Base-by-base conservation (phyloP, 1,284 basidiomycete genomes). In the Puccinia hordei region DNA sequence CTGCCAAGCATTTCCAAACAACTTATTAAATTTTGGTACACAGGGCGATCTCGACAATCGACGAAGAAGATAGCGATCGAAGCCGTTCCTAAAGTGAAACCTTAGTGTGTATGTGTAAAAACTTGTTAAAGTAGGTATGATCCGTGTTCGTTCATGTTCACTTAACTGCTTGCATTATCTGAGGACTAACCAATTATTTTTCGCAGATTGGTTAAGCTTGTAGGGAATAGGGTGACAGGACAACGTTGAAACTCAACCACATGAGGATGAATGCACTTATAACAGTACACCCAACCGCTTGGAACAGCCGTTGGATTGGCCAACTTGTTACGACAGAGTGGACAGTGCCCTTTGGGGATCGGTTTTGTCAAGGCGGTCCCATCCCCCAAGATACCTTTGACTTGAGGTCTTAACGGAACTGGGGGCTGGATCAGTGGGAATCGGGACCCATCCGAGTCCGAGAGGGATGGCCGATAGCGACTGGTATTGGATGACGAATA, bases 201-300 rank as follows among this genome's bases (percentile, higher is more conserved):
- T 35, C 77, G 27, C 19, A 79, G 49, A 49, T 72, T 57, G 27
- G 38, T 46, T 35, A 79, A 53, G 38, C 13, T 71, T 57, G 68
- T 63, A 51, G 77, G 77, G 59, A 69, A 79, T 13, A 41, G 44
- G 17, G 95, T 97, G 82, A 98, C 91, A 80, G 95, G 95, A 87
- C 95, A 98, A 84, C 87, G 88, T 44, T 90, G 90, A 81, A 91
- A 87, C 84, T 90, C 90, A 85, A 93, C 90, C 68, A 98, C 91
- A 83, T 94, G 90, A 81, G 91, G 91, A 87, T 92, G 91, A 74
- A 92, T 91, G 86, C 96, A 98, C 59, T 92, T 91, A 86, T 97
- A 99, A 87, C 96, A 98, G 84, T 93, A 96, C 10, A 98, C 93
- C 88, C 95, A 98, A 65, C 97, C 95, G 41, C 91, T 93, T 12